Percentiles rank a stretch among this genome's conserved stretches.
phyloP scores from a whole-genome alignment of 164 flowering plant species.

The Tetracentron sinense region DNA sequence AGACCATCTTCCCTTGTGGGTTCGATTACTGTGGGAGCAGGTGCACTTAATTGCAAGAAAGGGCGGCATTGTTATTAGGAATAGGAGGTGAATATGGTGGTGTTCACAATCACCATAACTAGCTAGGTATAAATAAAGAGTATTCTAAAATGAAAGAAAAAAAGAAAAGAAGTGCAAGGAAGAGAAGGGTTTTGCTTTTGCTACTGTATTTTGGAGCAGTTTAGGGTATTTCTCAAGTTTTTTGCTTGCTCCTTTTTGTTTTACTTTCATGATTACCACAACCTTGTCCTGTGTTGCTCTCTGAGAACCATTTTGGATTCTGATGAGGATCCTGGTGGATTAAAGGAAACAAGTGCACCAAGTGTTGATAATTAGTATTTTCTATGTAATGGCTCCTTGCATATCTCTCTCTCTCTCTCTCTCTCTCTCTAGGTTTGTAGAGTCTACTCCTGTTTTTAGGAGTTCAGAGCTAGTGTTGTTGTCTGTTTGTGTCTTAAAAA shows the following conservation, averaged over 20 bases:
- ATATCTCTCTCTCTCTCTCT: no score
- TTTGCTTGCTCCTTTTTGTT: background rate
- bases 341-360: no score
- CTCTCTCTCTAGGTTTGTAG: no score
- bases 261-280: background rate
- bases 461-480: no score
- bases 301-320: conserved; percentile 1
- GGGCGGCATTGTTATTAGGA: conserved; percentile 42
- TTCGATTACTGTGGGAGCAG: conserved; percentile 46
- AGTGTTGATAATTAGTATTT: conserved; percentile 17
- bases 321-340: background rate
- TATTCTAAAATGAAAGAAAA: no score
- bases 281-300: conserved; percentile 19
- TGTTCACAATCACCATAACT: no score
- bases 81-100: background rate
- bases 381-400: conserved; percentile 7
- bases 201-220: background rate
- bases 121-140: no score
- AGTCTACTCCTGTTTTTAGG: no score
- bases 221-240: background rate
- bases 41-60: conserved; percentile 58
- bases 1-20: conserved; percentile 54
- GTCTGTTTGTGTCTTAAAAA: no score
- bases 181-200: background rate
- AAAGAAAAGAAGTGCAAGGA: background rate